phyloP scores from a whole-genome alignment of 306 rosid genomes.

The Geum urbanum region DNA sequence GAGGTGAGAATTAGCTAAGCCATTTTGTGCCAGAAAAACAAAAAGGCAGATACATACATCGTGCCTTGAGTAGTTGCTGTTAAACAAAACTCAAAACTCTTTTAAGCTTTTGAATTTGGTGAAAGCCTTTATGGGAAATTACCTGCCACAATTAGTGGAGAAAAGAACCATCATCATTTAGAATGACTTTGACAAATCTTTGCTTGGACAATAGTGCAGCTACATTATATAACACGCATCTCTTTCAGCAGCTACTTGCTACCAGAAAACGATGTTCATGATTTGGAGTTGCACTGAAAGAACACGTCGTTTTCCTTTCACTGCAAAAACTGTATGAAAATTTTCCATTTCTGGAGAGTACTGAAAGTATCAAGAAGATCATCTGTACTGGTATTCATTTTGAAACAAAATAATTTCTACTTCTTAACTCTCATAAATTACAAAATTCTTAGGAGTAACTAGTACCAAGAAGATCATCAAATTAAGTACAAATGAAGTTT shows the following conservation, averaged over 20 bases:
- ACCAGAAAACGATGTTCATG: slow-evolving; percentile 5
- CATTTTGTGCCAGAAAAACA: background rate
- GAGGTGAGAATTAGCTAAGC: background rate
- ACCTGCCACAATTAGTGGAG: slow-evolving; percentile 18
- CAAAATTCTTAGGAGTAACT: background rate
- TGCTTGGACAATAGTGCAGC: slow-evolving; percentile 19
- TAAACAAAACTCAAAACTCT: background rate
- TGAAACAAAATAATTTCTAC: background rate
- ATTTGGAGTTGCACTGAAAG: background rate
- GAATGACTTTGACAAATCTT: background rate
- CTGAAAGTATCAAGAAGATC: too few relatives aligned
- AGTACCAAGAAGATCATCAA: background rate
- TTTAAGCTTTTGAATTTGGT: background rate
- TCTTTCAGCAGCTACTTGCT: background rate
- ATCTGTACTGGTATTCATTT: background rate
- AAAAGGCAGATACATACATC: background rate
- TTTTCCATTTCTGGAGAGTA: background rate
- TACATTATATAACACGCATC: background rate
- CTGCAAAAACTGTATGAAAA: background rate
- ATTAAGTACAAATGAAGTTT: background rate
- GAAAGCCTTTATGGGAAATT: background rate
- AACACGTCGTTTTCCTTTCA: background rate
- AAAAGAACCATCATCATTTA: slow-evolving; percentile 4
- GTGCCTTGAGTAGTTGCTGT: slow-evolving; percentile 6
- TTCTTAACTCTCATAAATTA: background rate